A percentile compares a stretch with the other conserved stretches of the same genome.
Evolutionary conservation across 2,329 filamentous ascomycete genomes (phyloP).

Genomic region (Elsinoe necatrix): DNA sequence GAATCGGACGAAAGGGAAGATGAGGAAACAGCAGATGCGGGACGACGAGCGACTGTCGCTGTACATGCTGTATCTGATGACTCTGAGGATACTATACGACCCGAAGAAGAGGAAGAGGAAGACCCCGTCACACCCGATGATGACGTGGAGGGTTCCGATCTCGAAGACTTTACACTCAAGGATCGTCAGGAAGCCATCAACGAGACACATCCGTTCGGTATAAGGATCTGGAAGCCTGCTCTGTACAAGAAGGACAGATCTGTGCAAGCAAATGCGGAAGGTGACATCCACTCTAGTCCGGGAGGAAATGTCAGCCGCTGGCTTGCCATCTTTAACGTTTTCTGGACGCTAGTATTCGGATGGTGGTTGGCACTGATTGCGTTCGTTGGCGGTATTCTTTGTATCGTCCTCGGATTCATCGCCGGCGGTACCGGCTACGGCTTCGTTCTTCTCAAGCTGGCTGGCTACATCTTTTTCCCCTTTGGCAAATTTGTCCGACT

Average conservation of each 20-base stretch:
- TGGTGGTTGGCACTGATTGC: conserved; percentile 88
- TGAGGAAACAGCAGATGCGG: conserved; percentile 18
- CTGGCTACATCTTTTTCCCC: conserved; percentile 84
- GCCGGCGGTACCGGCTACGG: conserved; percentile 81
- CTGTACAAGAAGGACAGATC: conserved; percentile 96
- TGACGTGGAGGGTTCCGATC: conserved; percentile 70
- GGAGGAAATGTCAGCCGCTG: conserved; percentile 77
- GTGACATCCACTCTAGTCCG: conserved; percentile 91
- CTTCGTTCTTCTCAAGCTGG: conserved; percentile 71
- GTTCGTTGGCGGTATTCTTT: conserved; percentile 64
- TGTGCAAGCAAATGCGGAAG: conserved; percentile 91
- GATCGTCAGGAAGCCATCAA: conserved; percentile 97
- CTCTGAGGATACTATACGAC: conserved; percentile 35
- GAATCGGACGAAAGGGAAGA: conserved; percentile 43
- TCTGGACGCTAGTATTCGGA: conserved; percentile 87
- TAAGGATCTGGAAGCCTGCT: conserved; percentile 96
- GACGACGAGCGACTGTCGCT: background rate
- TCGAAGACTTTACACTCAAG: conserved; percentile 95
- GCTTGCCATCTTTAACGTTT: conserved; percentile 77
- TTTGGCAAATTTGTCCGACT: conserved; percentile 95
- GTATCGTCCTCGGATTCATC: conserved; percentile 67
- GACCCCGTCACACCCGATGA: conserved; percentile 37
- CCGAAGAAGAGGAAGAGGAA: conserved; percentile 32
- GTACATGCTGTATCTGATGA: conserved; percentile 27
- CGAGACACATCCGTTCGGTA: conserved; percentile 96